Conservation (phyloP, 139 green algal species). For the Diplosphaera chodatii region DNA sequence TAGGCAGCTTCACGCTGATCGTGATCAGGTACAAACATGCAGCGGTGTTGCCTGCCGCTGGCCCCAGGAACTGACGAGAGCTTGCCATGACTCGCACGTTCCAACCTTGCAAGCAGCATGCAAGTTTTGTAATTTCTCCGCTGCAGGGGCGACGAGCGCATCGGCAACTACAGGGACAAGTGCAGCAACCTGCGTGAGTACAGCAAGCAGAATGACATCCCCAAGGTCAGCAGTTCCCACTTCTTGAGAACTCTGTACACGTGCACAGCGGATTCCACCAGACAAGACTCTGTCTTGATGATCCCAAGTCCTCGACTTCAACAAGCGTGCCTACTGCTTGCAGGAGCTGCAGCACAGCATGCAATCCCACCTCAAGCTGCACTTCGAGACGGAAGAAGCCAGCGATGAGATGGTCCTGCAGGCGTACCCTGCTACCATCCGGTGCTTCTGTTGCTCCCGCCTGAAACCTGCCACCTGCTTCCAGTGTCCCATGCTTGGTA, state of each 20-base stretch:
- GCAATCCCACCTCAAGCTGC: conserved; percentile 55
- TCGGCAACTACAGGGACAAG: conserved; percentile 40
- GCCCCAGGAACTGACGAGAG: too few species aligned
- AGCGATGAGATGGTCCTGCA: conserved; percentile 48
- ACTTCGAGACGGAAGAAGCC: conserved; percentile 52
- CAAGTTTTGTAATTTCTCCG: too few species aligned
- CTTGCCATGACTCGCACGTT: too few species aligned
- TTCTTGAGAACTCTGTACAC: too few species aligned
- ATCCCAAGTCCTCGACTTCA: too few species aligned
- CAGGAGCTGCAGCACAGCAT: conserved; percentile 44
- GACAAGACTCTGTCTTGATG: too few species aligned
- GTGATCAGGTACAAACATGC: conserved; percentile 40
- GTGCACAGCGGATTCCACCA: too few species aligned
- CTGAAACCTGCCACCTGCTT: too few species aligned
- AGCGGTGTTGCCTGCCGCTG: too few species aligned
- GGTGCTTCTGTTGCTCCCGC: too few species aligned
- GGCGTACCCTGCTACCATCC: conserved; percentile 42
- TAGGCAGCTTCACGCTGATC: conserved; percentile 49
- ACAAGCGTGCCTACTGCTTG: background rate
- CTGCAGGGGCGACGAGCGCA: conserved; percentile 38
- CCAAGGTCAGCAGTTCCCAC: conserved; percentile 11
- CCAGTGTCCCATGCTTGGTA: too few species aligned
- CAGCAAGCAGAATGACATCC: conserved; percentile 25
- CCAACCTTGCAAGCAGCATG: too few species aligned
- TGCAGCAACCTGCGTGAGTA: conserved; percentile 29